These are phyloP conservation scores for Solanum hybrid DNA, from an alignment of 305 asterid genomes.

Conservation along the genomic window DNA sequence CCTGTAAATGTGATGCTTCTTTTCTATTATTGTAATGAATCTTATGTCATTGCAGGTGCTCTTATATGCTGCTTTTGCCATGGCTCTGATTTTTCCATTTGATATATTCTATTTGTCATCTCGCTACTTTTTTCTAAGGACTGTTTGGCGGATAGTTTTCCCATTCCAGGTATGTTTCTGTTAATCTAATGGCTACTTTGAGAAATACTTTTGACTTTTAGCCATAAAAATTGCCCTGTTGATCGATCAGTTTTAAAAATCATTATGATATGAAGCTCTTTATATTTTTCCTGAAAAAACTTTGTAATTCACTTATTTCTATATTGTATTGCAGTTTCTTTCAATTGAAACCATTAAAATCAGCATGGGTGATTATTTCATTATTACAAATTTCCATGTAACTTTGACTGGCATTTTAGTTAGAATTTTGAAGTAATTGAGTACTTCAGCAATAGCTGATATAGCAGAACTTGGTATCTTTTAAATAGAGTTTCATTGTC, in stretches of 20 bases:
- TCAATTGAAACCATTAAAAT: neutral
- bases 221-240: neutral
- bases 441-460: neutral
- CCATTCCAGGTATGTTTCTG: conserved; percentile 82
- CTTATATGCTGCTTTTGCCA: conserved; percentile 66
- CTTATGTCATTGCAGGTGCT: conserved; percentile 64
- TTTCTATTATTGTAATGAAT: neutral
- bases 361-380: neutral
- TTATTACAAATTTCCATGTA: neutral
- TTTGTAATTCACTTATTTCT: neutral
- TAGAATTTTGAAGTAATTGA: neutral
- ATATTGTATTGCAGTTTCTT: neutral
- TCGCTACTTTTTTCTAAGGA: conserved; percentile 86
- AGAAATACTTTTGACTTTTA: neutral
- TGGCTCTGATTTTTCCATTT: conserved; percentile 89
- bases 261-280: neutral
- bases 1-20: neutral
- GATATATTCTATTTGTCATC: conserved; percentile 84
- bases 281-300: neutral
- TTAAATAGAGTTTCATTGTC: neutral
- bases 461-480: neutral
- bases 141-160: conserved; percentile 74
- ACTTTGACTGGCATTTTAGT: neutral
- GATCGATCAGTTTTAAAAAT: neutral
- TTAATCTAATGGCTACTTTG: neutral